Conservation (phyloP, 371 early-diverging fungal genomes). For the Mucor ambiguus region DNA sequence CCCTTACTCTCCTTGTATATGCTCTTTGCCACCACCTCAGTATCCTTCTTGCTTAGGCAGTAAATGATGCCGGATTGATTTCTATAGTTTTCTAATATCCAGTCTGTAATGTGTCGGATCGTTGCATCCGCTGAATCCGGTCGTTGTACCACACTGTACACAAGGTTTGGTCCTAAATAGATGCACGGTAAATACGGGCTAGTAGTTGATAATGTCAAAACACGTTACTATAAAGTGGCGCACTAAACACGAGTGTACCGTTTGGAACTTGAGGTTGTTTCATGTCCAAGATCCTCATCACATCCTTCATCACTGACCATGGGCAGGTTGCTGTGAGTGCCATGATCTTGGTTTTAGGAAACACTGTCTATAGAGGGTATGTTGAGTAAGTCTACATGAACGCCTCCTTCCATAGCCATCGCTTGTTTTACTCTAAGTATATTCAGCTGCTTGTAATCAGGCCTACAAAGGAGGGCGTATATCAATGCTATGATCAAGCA, state of each 20-base stretch:
- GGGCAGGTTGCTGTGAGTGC: slow-evolving; percentile 93
- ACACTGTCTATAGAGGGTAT: slow-evolving; percentile 41
- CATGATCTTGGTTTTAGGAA: slow-evolving; percentile 78
- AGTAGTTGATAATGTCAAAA: not conserved
- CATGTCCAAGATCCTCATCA: slow-evolving; percentile 63
- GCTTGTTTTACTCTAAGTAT: slow-evolving; percentile 37
- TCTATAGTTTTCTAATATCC: slow-evolving; percentile 65
- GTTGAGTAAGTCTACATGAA: not conserved
- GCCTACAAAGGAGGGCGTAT: slow-evolving; percentile 17
- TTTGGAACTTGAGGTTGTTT: slow-evolving; percentile 36
- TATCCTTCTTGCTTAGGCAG: slow-evolving; percentile 79
- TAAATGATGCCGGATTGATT: slow-evolving; percentile 82
- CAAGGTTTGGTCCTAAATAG: slow-evolving; percentile 61
- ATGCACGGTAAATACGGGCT: not conserved
- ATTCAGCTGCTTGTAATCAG: slow-evolving; percentile 47
- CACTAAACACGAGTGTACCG: slow-evolving; percentile 56
- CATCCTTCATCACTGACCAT: slow-evolving; percentile 65
- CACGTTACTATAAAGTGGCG: slow-evolving; percentile 52
- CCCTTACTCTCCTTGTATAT: slow-evolving; percentile 56
- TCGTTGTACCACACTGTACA: slow-evolving; percentile 70
- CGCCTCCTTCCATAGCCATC: not conserved
- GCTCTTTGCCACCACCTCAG: slow-evolving; percentile 66
- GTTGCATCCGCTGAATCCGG: slow-evolving; percentile 54
- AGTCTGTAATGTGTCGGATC: slow-evolving; percentile 63
- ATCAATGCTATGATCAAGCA: not conserved